Conservation (phyloP, 2,329 filamentous ascomycete genomes). For the Parastagonospora avenae region DNA sequence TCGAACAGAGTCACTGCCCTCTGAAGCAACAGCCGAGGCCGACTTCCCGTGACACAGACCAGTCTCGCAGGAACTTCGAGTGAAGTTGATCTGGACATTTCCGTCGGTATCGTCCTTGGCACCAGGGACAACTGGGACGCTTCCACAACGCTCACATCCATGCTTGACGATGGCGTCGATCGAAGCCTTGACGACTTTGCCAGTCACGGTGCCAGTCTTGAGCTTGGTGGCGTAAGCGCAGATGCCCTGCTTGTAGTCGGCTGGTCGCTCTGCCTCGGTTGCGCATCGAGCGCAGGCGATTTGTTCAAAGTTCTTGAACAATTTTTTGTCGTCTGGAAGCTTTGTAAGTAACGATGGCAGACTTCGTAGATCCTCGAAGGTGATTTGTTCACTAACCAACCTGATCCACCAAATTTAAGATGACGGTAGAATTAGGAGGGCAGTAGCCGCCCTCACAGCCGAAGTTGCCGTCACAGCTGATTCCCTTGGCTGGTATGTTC, state of each 20-base stretch:
- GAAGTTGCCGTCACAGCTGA: slow-evolving; percentile 1
- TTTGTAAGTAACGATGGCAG: background rate
- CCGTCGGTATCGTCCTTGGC: background rate
- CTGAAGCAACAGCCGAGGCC: too few relatives aligned
- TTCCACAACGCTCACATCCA: background rate
- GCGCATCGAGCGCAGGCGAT: slow-evolving; percentile 4
- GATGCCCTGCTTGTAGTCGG: background rate
- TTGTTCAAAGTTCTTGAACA: background rate
- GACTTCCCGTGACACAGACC: background rate
- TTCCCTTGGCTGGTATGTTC: background rate
- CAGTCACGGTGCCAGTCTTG: background rate
- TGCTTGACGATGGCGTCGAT: background rate
- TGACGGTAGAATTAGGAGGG: background rate
- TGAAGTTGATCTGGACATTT: background rate
- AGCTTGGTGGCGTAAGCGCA: slow-evolving; percentile 1
- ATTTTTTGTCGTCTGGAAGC: background rate
- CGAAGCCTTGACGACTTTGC: background rate
- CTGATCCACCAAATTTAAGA: background rate
- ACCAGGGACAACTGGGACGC: background rate
- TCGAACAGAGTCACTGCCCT: background rate
- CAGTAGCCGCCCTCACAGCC: background rate
- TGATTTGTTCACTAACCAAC: background rate
- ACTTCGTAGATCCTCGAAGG: background rate
- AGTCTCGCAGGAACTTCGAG: background rate
- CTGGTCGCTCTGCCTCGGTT: background rate